These are phyloP conservation scores for Sapria himalayana DNA, from an alignment of 345 rosid species.

Conservation along the genomic window DNA sequence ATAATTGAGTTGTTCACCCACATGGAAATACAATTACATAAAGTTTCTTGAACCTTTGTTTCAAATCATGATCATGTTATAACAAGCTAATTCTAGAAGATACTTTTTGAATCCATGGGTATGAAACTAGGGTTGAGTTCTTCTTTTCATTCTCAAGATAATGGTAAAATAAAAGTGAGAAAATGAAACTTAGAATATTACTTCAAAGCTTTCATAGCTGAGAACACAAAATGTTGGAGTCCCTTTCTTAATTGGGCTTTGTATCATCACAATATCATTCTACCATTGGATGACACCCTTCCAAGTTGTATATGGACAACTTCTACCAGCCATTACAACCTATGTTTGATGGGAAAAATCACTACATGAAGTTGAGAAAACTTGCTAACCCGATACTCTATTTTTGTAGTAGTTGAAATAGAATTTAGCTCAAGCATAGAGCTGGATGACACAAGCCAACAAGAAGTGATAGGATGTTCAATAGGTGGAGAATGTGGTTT, in stretches of 20 bases:
- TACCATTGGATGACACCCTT: neutral
- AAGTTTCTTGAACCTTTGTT: neutral
- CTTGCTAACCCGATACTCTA: neutral
- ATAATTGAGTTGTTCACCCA: neutral
- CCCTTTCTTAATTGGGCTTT: neutral
- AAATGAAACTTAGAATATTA: too few relatives aligned
- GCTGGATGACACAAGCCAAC: neutral
- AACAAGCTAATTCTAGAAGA: neutral
- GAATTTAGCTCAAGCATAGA: neutral
- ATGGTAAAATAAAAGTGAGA: too few relatives aligned
- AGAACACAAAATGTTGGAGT: neutral
- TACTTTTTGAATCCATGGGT: neutral
- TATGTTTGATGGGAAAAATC: neutral
- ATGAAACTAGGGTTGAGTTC: neutral
- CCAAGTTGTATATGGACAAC: neutral
- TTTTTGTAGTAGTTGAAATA: neutral
- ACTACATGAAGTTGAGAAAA: neutral
- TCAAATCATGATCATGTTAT: neutral
- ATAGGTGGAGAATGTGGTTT: neutral
- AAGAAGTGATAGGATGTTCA: neutral
- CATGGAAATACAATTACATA: neutral
- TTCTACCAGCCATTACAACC: neutral
- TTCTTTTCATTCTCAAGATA: neutral
- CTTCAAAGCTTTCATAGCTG: neutral
- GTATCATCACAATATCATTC: neutral